These are phyloP conservation scores for Piromyces sp. DNA, from an alignment of 192 early-diverging fungal genomes.

Conservation along the genomic window DNA sequence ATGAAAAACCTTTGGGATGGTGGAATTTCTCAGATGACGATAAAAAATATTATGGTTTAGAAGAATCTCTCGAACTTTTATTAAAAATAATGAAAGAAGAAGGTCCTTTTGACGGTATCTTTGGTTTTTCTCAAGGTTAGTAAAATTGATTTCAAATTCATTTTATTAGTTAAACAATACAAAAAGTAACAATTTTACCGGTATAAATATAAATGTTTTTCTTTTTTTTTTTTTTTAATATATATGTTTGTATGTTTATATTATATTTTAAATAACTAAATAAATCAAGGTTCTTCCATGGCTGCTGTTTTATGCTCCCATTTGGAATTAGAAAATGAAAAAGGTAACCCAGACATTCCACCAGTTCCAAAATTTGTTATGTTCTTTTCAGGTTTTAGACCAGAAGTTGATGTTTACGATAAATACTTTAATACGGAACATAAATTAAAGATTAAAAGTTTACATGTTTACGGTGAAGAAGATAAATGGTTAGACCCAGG, in stretches of 20 bases:
- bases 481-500: background rate
- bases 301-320: background rate
- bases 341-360: background rate
- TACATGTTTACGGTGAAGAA: background rate
- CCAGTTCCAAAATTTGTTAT: background rate
- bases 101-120: background rate
- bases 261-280: too few species aligned
- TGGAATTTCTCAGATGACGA: background rate
- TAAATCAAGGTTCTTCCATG: background rate
- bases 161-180: too few species aligned
- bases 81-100: background rate
- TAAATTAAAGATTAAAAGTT: background rate
- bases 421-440: background rate
- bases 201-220: too few species aligned
- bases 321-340: background rate
- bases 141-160: too few species aligned
- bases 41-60: background rate
- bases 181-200: too few species aligned
- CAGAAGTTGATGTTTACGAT: background rate
- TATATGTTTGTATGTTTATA: too few species aligned
- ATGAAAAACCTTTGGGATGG: background rate
- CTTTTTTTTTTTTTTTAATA: too few species aligned
- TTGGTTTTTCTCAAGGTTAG: background rate
- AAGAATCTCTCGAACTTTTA: background rate
- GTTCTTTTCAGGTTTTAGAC: background rate